These are phyloP conservation scores for Parmales sp. DNA, from an alignment of 108 stramenopile genomes.

Conservation along the genomic window DNA sequence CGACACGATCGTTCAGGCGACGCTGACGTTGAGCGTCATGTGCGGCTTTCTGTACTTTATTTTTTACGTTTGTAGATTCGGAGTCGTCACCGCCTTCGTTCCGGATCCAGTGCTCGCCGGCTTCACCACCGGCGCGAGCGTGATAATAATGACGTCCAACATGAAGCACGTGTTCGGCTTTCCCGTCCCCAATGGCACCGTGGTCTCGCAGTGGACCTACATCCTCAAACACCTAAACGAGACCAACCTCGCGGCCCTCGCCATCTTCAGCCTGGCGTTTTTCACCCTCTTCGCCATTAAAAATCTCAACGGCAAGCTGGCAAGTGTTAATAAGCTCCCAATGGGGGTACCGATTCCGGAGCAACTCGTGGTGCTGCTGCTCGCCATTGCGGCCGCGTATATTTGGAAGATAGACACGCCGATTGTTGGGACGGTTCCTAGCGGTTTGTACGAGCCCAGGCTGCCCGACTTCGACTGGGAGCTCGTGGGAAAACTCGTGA, in stretches of 20 bases:
- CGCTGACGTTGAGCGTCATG: neutral
- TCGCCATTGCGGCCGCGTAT: slow-evolving; percentile 22
- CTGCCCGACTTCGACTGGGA: slow-evolving; percentile 21
- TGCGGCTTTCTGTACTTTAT: neutral
- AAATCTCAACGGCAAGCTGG: slow-evolving; percentile 21
- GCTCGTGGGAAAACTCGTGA: slow-evolving; percentile 26
- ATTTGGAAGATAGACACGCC: slow-evolving; percentile 43
- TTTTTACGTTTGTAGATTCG: slow-evolving; percentile 18
- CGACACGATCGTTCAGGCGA: neutral
- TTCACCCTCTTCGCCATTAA: slow-evolving; percentile 31
- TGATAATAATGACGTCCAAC: slow-evolving; percentile 73
- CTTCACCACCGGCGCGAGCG: slow-evolving; percentile 72
- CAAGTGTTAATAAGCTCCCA: slow-evolving; percentile 29
- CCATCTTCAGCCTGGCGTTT: slow-evolving; percentile 35
- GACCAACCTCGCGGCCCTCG: slow-evolving; percentile 48
- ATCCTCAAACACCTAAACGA: slow-evolving; percentile 35
- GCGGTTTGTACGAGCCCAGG: slow-evolving; percentile 42
- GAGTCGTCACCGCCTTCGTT: slow-evolving; percentile 65
- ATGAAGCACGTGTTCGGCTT: slow-evolving; percentile 70
- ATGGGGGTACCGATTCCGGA: slow-evolving; percentile 43
- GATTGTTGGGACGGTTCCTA: slow-evolving; percentile 50
- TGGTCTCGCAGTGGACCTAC: slow-evolving; percentile 30
- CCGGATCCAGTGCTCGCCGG: slow-evolving; percentile 70
- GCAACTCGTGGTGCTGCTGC: slow-evolving; percentile 26
- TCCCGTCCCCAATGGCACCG: slow-evolving; percentile 21